These are phyloP conservation scores for Conticribra guillardii DNA, from an alignment of 108 stramenopile genomes.

Conservation along the genomic window DNA sequence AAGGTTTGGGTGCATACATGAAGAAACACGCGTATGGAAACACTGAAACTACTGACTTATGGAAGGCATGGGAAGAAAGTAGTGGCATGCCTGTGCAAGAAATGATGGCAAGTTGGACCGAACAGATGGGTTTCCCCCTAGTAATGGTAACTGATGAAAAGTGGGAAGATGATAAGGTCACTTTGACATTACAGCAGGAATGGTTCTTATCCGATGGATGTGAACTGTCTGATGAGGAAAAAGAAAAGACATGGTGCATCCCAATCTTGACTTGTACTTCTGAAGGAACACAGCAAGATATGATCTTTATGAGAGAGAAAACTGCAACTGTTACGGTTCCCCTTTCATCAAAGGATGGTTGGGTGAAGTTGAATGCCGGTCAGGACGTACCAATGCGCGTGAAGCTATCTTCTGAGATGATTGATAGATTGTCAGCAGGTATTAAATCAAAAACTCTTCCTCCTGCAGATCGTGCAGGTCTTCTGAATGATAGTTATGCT, in stretches of 20 bases:
- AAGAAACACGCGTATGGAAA: constrained; percentile 88
- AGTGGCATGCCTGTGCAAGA: constrained; percentile 87
- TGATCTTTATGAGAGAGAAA: constrained; percentile 88
- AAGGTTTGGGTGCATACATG: constrained; percentile 84
- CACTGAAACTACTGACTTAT: constrained; percentile 91
- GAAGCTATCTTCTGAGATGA: constrained; percentile 77
- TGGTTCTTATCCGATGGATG: constrained; percentile 94
- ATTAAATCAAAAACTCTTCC: constrained; percentile 66
- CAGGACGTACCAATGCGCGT: constrained; percentile 96
- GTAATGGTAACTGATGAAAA: constrained; percentile 72
- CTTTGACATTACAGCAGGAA: constrained; percentile 80
- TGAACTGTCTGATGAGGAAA: constrained; percentile 61
- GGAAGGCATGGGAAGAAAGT: constrained; percentile 93
- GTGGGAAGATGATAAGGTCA: constrained; percentile 76
- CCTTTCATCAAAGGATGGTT: constrained; percentile 57
- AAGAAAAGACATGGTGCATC: constrained; percentile 90
- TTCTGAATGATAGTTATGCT: constrained; percentile 89
- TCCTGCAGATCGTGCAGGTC: constrained; percentile 86
- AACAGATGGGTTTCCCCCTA: constrained; percentile 95
- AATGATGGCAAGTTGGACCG: constrained; percentile 94
- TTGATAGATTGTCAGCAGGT: constrained; percentile 66
- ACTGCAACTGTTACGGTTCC: constrained; percentile 78
- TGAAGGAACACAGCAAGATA: constrained; percentile 68
- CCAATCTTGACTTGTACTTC: constrained; percentile 88
- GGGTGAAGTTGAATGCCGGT: constrained; percentile 96